A percentile compares a stretch with the other conserved stretches of the same genome.
These are phyloP conservation scores for Wakefieldia striispora DNA, from an alignment of 768 basidiomycete genomes.

Conservation along the genomic window DNA sequence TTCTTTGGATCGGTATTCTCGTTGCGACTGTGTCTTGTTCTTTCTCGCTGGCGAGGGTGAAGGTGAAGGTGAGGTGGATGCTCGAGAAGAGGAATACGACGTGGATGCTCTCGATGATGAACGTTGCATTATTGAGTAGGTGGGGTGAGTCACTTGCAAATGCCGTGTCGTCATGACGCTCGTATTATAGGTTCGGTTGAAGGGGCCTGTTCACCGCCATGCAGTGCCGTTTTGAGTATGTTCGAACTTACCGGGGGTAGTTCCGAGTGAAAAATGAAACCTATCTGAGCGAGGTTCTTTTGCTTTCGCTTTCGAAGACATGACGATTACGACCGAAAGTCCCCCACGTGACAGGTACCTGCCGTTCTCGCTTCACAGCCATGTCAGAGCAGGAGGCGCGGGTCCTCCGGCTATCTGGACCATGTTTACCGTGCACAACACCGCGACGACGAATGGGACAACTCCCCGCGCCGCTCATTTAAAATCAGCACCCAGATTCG, in stretches of 20 bases:
- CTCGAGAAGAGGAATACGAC: slow-evolving; percentile 14
- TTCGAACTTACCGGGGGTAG: background rate
- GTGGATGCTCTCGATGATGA: slow-evolving; percentile 9
- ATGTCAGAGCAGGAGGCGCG: too few species aligned
- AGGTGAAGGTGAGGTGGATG: slow-evolving; percentile 1
- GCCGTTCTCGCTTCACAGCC: too few species aligned
- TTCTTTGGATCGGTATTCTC: slow-evolving; percentile 31
- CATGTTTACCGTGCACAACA: too few species aligned
- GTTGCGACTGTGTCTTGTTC: slow-evolving; percentile 26
- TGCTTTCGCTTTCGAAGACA: background rate
- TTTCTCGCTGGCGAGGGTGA: slow-evolving; percentile 14
- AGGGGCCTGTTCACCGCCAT: slow-evolving; percentile 2
- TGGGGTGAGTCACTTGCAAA: slow-evolving; percentile 10
- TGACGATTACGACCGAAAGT: too few species aligned
- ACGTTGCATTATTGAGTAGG: slow-evolving; percentile 12
- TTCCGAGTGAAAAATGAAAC: background rate
- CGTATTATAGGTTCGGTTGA: slow-evolving; percentile 15
- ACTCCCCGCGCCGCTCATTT: too few species aligned
- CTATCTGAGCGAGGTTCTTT: background rate
- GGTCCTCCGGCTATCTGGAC: too few species aligned
- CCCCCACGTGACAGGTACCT: too few species aligned
- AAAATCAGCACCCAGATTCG: too few species aligned
- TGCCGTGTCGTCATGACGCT: background rate
- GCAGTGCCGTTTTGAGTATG: background rate
- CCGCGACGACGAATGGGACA: too few species aligned